Evolutionary conservation across 192 early-diverging fungal genomes (phyloP).

Genomic region (Glomus cerebriforme): DNA sequence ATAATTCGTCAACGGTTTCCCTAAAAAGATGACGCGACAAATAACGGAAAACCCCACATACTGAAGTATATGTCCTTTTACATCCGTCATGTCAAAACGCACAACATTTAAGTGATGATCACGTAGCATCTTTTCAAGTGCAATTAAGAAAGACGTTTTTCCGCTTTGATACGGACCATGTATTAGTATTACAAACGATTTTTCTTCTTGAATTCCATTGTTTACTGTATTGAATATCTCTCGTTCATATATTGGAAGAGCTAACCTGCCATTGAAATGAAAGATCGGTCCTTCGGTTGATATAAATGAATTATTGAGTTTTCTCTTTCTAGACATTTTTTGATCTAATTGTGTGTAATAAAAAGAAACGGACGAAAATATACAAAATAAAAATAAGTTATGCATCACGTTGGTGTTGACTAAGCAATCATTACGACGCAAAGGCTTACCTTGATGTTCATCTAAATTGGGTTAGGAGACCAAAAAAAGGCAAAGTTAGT

Average conservation of each 20-base stretch:
- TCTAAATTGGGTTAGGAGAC: too few species aligned
- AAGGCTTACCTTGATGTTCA: too few species aligned
- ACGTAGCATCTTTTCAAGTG: background rate
- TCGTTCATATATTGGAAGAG: background rate
- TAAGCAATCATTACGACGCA: too few species aligned
- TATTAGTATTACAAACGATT: background rate
- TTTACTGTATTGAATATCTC: background rate
- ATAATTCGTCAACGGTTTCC: background rate
- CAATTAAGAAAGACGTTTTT: conserved; percentile 3
- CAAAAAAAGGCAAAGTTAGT: too few species aligned
- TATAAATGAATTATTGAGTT: background rate
- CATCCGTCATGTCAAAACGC: background rate
- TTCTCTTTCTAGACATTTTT: background rate
- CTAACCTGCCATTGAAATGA: background rate
- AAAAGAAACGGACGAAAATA: background rate
- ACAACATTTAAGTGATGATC: background rate
- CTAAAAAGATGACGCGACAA: background rate
- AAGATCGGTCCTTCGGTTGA: background rate
- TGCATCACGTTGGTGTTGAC: too few species aligned
- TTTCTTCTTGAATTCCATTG: background rate
- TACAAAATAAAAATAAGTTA: too few species aligned
- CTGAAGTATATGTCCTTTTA: background rate
- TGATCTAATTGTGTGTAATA: background rate
- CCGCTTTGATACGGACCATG: background rate
- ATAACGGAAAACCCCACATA: background rate